Percentiles rank a stretch among this genome's conserved stretches.
These are phyloP conservation scores for Fusarium nanum DNA, from an alignment of 2,329 filamentous ascomycete species.

Conservation along the genomic window DNA sequence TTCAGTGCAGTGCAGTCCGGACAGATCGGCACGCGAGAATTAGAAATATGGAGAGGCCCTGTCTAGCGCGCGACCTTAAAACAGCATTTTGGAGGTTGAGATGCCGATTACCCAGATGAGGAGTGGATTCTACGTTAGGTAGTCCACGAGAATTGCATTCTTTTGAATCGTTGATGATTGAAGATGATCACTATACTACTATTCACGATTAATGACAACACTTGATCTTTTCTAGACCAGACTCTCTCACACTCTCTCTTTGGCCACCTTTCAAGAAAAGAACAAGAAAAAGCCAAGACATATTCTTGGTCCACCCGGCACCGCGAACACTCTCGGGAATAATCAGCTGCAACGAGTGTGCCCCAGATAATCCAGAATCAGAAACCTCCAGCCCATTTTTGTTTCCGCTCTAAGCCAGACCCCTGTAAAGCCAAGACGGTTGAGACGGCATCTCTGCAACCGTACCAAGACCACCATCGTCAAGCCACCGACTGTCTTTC, in stretches of 20 bases:
- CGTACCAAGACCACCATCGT: conserved; percentile 47
- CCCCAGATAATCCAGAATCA: conserved; percentile 42
- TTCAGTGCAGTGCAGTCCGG: conserved; percentile 14
- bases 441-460: conserved; percentile 53
- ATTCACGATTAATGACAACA: not conserved
- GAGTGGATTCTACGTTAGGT: not conserved
- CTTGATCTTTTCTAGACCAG: not conserved
- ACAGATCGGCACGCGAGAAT: conserved; percentile 47
- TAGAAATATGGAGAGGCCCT: conserved; percentile 44
- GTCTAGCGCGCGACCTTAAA: conserved; percentile 37
- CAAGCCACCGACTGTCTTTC: conserved; percentile 44
- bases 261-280: not conserved
- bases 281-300: conserved; percentile 21
- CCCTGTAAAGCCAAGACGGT: conserved; percentile 53
- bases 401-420: conserved; percentile 16
- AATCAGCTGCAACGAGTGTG: conserved; percentile 39
- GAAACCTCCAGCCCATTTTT: conserved; percentile 28
- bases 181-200: not conserved
- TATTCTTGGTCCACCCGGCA: conserved; percentile 40
- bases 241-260: not conserved
- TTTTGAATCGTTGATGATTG: not conserved
- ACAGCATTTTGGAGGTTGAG: conserved; percentile 24
- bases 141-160: not conserved
- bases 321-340: conserved; percentile 47
- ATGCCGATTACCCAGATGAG: conserved; percentile 47